phyloP scores from a whole-genome alignment of 2,329 filamentous ascomycete species.

The Elsinoe arachidis region DNA sequence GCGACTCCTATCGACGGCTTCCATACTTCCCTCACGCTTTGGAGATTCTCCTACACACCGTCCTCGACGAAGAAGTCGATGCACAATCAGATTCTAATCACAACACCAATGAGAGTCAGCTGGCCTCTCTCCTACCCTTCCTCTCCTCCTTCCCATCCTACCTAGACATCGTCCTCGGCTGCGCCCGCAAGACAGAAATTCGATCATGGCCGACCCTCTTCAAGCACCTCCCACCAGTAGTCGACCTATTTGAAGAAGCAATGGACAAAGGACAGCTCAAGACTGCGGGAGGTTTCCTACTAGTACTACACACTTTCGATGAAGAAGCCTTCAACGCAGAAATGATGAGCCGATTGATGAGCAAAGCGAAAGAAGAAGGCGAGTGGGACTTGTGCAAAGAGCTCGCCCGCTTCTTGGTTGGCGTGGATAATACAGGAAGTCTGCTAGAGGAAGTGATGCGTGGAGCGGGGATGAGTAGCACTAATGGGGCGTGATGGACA shows the following conservation, averaged over 20 bases:
- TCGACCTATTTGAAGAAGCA: slow-evolving; percentile 88
- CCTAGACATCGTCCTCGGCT: slow-evolving; percentile 91
- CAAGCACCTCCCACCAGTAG: slow-evolving; percentile 77
- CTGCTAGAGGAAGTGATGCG: slow-evolving; percentile 64
- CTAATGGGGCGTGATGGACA: neutral
- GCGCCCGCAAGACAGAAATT: slow-evolving; percentile 92
- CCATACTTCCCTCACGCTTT: slow-evolving; percentile 90
- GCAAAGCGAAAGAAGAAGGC: slow-evolving; percentile 68
- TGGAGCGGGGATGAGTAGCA: slow-evolving; percentile 19
- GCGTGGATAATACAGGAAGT: slow-evolving; percentile 77
- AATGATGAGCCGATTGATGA: slow-evolving; percentile 68
- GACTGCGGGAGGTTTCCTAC: slow-evolving; percentile 91
- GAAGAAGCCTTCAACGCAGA: slow-evolving; percentile 44
- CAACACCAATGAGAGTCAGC: slow-evolving; percentile 31
- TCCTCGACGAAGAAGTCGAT: slow-evolving; percentile 91
- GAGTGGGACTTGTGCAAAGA: slow-evolving; percentile 97
- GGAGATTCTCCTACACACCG: slow-evolving; percentile 84
- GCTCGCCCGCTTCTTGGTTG: slow-evolving; percentile 86
- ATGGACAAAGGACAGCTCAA: slow-evolving; percentile 77
- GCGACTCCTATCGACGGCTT: slow-evolving; percentile 75
- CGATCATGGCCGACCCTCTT: slow-evolving; percentile 93
- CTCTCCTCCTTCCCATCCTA: slow-evolving; percentile 60
- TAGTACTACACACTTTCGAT: slow-evolving; percentile 77
- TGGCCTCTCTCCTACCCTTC: slow-evolving; percentile 46
- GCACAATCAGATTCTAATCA: slow-evolving; percentile 32